Evolutionary conservation across 208 protist species (phyloP).

Genomic region (Leishmania tarentolae): DNA sequence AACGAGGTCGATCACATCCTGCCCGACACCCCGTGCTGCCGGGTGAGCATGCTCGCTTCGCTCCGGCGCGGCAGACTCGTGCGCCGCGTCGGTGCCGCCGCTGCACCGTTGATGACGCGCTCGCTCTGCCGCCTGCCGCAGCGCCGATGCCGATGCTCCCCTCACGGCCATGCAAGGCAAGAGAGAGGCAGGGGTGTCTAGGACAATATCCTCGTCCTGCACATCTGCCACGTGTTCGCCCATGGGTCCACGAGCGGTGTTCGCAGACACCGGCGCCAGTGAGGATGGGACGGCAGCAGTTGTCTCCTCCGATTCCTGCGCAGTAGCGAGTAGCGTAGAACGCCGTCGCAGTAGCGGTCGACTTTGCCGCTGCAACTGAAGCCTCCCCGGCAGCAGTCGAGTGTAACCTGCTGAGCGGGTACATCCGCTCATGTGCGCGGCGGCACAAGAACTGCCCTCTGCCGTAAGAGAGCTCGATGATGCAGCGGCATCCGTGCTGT

Average conservation of each 20-base stretch:
- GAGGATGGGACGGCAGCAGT: neutral
- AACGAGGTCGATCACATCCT: constrained; percentile 86
- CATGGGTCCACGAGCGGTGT: constrained; percentile 4
- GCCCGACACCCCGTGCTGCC: constrained; percentile 59
- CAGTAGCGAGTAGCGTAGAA: neutral
- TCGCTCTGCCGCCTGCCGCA: constrained; percentile 3
- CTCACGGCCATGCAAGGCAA: constrained; percentile 18
- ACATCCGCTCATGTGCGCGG: neutral
- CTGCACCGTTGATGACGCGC: neutral
- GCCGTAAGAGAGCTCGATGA: neutral
- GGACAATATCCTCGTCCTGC: constrained; percentile 57
- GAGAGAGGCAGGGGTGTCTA: constrained; percentile 43
- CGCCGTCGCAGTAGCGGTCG: neutral
- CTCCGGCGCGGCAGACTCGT: constrained; percentile 26
- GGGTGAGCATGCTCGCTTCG: constrained; percentile 35
- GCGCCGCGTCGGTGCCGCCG: neutral
- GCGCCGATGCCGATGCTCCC: neutral
- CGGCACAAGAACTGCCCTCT: neutral
- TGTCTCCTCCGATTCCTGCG: neutral
- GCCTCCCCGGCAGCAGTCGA: neutral
- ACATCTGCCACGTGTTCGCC: constrained; percentile 12
- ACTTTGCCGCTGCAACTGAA: neutral
- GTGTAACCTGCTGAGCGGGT: neutral
- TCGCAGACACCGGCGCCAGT: neutral
- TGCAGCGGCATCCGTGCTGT: neutral